Evolutionary conservation across 2,329 filamentous ascomycete genomes (phyloP).

Genomic region (Arthrinium phaeospermum): DNA sequence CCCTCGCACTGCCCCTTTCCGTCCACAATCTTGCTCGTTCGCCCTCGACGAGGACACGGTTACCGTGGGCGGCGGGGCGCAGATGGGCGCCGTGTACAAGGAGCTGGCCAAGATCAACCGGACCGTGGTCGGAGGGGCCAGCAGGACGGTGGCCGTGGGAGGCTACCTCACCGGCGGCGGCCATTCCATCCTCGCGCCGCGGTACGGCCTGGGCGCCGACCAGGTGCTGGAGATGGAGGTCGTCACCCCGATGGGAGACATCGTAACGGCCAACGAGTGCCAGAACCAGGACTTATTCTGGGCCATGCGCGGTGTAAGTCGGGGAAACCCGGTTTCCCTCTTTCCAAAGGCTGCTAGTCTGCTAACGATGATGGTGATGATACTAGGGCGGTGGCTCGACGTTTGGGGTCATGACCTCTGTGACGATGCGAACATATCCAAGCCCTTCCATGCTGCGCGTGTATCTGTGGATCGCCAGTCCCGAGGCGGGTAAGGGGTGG

Average conservation of each 20-base stretch:
- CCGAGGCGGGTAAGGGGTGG: constrained; percentile 37
- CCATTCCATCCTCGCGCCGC: constrained; percentile 58
- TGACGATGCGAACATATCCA: constrained; percentile 60
- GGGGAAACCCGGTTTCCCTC: neutral
- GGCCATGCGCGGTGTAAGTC: constrained; percentile 60
- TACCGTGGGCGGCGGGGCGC: constrained; percentile 58
- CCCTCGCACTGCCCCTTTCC: constrained; percentile 45
- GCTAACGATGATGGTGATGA: neutral
- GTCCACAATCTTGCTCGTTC: constrained; percentile 46
- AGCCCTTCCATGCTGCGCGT: constrained; percentile 36
- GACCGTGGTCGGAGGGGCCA: constrained; percentile 60
- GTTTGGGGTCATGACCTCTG: constrained; percentile 63
- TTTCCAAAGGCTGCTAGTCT: neutral
- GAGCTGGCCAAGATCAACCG: constrained; percentile 50
- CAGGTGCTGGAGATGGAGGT: constrained; percentile 65
- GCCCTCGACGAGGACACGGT: constrained; percentile 55
- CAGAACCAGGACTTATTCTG: constrained; percentile 66
- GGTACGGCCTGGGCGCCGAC: constrained; percentile 66
- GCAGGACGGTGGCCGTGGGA: constrained; percentile 62
- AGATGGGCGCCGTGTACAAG: constrained; percentile 55
- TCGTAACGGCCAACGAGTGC: constrained; percentile 57
- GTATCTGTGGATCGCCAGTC: constrained; percentile 37
- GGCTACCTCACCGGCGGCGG: constrained; percentile 68
- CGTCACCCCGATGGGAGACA: constrained; percentile 56
- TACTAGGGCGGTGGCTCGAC: constrained; percentile 62